Conservation (phyloP, 2,329 filamentous ascomycete genomes). For the Colletotrichum orbiculare region DNA sequence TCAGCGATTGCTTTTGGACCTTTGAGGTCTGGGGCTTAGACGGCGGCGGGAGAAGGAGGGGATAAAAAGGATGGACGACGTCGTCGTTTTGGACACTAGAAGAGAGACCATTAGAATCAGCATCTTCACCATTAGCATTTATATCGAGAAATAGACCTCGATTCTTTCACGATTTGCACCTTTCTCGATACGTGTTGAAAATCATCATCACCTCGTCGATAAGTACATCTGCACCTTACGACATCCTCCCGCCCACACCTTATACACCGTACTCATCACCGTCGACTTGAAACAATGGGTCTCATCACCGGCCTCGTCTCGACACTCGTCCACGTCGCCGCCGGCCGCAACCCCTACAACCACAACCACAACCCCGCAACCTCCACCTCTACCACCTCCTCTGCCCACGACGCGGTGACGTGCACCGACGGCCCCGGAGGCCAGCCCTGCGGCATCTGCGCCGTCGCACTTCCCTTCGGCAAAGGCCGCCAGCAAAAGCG, state of each 20-base stretch:
- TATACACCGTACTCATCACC: background rate
- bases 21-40: background rate
- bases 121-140: background rate
- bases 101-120: background rate
- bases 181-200: too few relatives aligned
- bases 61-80: background rate
- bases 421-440: slow-evolving; percentile 1
- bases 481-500: slow-evolving; percentile 29
- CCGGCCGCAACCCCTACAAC: slow-evolving; percentile 32
- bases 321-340: slow-evolving; percentile 31
- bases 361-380: slow-evolving; percentile 17
- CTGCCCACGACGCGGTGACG: background rate
- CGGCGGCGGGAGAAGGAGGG: background rate
- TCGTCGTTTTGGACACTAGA: too few relatives aligned
- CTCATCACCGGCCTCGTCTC: slow-evolving; percentile 36
- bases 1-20: background rate
- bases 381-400: background rate
- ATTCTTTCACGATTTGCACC: too few relatives aligned
- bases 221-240: background rate
- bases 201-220: too few relatives aligned
- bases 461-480: slow-evolving; percentile 26
- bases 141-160: background rate
- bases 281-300: slow-evolving; percentile 18
- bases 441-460: slow-evolving; percentile 32
- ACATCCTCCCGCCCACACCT: background rate